These are phyloP conservation scores for Globisporangium acanthophoron DNA, from an alignment of 352 stramenopile species.

Conservation along the genomic window DNA sequence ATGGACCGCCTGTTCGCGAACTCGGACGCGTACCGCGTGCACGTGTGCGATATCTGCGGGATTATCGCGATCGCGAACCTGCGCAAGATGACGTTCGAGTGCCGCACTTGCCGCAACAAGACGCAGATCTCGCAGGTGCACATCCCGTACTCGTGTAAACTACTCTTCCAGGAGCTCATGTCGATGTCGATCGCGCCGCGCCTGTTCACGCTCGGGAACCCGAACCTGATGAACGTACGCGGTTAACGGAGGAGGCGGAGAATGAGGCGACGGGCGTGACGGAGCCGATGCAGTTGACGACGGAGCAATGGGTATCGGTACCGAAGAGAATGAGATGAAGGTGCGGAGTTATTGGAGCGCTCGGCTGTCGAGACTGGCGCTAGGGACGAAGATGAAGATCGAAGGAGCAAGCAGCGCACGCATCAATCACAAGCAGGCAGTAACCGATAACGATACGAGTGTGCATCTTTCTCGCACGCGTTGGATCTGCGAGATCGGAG, in stretches of 20 bases:
- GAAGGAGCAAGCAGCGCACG: too few relatives aligned
- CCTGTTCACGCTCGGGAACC: slow-evolving; percentile 93
- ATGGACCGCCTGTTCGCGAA: slow-evolving; percentile 99
- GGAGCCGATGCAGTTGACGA: not conserved
- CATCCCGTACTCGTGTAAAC: slow-evolving; percentile 99
- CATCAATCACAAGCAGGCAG: too few relatives aligned
- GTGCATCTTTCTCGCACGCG: too few relatives aligned
- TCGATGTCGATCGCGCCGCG: slow-evolving; percentile 99
- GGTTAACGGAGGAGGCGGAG: not conserved
- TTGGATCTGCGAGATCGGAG: too few relatives aligned
- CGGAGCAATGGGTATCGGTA: not conserved
- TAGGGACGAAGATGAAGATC: not conserved
- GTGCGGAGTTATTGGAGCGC: not conserved
- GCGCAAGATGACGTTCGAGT: slow-evolving; percentile 99
- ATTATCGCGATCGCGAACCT: slow-evolving; percentile 99
- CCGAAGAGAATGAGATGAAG: not conserved
- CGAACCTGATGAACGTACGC: slow-evolving; percentile 52
- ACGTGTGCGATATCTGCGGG: slow-evolving; percentile 98
- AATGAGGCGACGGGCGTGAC: not conserved
- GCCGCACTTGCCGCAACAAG: slow-evolving; percentile 92
- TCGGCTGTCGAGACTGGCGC: not conserved
- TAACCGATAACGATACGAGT: too few relatives aligned
- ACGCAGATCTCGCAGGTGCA: slow-evolving; percentile 94
- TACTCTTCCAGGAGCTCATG: slow-evolving; percentile 99
- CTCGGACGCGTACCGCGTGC: slow-evolving; percentile 98